phyloP scores from a whole-genome alignment of 1,284 basidiomycete genomes.

The Gymnopus androsaceus region DNA sequence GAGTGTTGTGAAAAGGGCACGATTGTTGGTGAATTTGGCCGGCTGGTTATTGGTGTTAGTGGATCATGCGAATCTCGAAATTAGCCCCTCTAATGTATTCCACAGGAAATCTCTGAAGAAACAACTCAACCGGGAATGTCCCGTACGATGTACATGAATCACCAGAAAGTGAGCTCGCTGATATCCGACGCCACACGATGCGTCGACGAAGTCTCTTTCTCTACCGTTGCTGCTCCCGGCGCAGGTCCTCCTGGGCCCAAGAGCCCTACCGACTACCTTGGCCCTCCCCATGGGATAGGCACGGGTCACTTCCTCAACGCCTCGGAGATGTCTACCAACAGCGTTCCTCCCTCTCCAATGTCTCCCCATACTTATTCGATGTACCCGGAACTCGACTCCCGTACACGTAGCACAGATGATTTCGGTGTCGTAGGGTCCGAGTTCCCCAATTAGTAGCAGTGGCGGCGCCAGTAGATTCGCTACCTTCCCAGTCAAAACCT shows the following conservation, averaged over 20 bases:
- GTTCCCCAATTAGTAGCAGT: conserved; percentile 23
- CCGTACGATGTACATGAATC: conserved; percentile 71
- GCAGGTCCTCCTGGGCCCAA: conserved; percentile 15
- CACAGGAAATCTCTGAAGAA: conserved; percentile 79
- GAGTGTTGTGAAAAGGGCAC: conserved; percentile 87
- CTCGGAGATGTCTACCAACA: conserved; percentile 14
- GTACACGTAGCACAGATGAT: conserved; percentile 38
- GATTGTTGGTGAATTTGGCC: conserved; percentile 84
- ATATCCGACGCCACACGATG: conserved; percentile 65
- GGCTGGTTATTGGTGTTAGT: conserved; percentile 70
- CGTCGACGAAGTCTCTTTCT: conserved; percentile 60
- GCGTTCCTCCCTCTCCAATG: conserved; percentile 8
- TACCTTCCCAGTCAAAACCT: conserved; percentile 52
- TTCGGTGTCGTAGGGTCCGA: conserved; percentile 34
- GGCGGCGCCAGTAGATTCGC: conserved; percentile 56
- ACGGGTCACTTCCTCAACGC: conserved; percentile 30
- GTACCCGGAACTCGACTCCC: conserved; percentile 1
- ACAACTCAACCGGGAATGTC: conserved; percentile 80
- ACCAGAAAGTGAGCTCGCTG: conserved; percentile 61
- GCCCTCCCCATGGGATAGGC: conserved; percentile 24
- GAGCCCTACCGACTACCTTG: conserved; percentile 20
- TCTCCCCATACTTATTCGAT: conserved; percentile 3
- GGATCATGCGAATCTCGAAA: neutral
- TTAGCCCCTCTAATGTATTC: conserved; percentile 6
- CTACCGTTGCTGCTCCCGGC: conserved; percentile 38